phyloP scores from a whole-genome alignment of 306 rosid species.

The Arachis hypogaea region DNA sequence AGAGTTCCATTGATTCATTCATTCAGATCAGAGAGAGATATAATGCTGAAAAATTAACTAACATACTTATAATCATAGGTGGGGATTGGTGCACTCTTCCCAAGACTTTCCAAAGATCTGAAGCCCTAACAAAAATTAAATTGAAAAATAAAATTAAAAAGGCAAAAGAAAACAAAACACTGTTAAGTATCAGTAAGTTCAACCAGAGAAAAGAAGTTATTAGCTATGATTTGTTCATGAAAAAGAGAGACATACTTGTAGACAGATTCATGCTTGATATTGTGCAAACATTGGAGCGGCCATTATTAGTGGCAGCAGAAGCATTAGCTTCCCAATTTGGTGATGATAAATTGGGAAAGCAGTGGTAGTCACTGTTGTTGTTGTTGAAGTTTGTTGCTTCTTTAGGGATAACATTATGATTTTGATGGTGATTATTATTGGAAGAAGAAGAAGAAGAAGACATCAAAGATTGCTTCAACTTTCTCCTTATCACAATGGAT shows the following conservation, averaged over 20 bases:
- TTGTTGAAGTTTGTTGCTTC: slow-evolving; percentile 30
- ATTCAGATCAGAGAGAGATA: background rate
- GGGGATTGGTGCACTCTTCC: slow-evolving; percentile 52
- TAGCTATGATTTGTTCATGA: background rate
- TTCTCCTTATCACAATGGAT: slow-evolving; percentile 52
- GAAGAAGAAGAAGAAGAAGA: background rate
- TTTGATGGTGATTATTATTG: slow-evolving; percentile 31
- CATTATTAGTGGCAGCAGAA: slow-evolving; percentile 8
- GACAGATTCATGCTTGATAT: slow-evolving; percentile 51
- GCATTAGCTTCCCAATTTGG: slow-evolving; percentile 66
- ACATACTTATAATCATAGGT: slow-evolving; percentile 27
- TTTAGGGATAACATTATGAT: slow-evolving; percentile 44
- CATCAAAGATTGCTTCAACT: slow-evolving; percentile 48
- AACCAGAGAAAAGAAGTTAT: background rate
- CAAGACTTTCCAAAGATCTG: slow-evolving; percentile 56
- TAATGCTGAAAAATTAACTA: slow-evolving; percentile 5
- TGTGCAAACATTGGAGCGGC: slow-evolving; percentile 42
- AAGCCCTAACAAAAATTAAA: slow-evolving; percentile 39
- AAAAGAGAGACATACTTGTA: slow-evolving; percentile 34
- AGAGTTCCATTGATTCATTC: slow-evolving; percentile 1
- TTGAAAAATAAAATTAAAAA: no score
- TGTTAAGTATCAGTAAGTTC: background rate
- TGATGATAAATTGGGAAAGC: slow-evolving; percentile 53
- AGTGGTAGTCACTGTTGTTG: slow-evolving; percentile 36
- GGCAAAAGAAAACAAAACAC: slow-evolving; percentile 2